Evolutionary conservation across 352 stramenopile genomes (phyloP), one percentile per base, ranked within the genome.

Genomic region (Pythium dissimile): DNA sequence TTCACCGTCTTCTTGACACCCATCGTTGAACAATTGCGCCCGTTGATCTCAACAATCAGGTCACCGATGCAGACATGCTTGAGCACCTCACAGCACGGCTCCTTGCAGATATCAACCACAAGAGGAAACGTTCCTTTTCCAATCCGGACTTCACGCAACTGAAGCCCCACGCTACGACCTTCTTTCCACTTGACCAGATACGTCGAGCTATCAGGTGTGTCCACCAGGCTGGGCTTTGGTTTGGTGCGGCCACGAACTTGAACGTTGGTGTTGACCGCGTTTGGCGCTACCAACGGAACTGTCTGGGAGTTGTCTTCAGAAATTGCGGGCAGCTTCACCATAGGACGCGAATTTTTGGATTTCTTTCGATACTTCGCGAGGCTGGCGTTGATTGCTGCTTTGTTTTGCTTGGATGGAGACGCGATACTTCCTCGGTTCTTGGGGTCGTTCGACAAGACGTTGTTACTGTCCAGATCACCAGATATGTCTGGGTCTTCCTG

Each of bases 131-230:
- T 79, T 21, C 81, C 83, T 53, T 92, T 93, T 5, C 67, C 74
- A 12, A 92, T 72, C 10, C 78, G 83, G 35, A 90, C 82, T 58
- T 95, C 85, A 27, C 86, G 88, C 16, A 95, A 63, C 57, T 95
- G 85, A 30, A 95, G 64, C 2, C 85, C 85, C 37, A 95, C 89
- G 43, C 83, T 92, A n/a, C 78, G 76, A 28, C 73, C 89, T 65
- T 95, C 85, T 49, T 93, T 93, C 85, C 85, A 95, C 66, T 95
- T 95, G 15, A 95, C 69, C 47, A 95, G 52, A 67, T 92, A 95
- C 18, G 84, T 88, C 28, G 77, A 81, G 55, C 83, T 90, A 53
- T 93, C 83, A 10, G 85, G 85, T 11, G 85, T 95, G 27, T 92
- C 80, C 13, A 80, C 51, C 67, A 91, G 87, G 41, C 75, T 92